A percentile compares a stretch with the other conserved stretches of the same genome.
Evolutionary conservation across 768 basidiomycete species (phyloP).

Genomic region (Coprinellus micaceus): DNA sequence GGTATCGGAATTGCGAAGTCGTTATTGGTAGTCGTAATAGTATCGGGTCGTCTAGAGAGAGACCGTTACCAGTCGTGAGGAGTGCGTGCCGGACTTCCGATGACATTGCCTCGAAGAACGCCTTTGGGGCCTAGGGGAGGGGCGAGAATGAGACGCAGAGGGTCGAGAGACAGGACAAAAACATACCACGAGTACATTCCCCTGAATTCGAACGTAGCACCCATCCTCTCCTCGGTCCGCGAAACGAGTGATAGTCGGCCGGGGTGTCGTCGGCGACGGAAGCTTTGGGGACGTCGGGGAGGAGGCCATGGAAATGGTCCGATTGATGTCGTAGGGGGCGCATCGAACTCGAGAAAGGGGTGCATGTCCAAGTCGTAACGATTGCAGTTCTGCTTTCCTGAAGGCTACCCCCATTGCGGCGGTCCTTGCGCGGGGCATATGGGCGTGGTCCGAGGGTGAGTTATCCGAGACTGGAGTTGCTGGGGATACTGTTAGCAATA

Average conservation of each 20-base stretch:
- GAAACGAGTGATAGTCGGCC: not conserved
- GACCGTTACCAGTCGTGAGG: conserved; percentile 13
- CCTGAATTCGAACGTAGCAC: conserved; percentile 15
- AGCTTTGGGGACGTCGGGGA: not conserved
- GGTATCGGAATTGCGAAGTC: conserved; percentile 32
- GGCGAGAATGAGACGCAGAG: conserved; percentile 1
- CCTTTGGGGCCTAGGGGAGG: conserved; percentile 12
- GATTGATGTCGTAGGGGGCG: not conserved
- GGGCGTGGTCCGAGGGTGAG: not conserved
- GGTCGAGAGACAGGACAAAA: not conserved
- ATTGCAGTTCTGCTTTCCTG: not conserved
- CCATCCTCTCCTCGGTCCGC: not conserved
- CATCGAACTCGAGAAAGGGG: not conserved
- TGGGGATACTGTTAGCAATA: no score
- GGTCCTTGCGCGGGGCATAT: not conserved
- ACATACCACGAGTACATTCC: conserved; percentile 24
- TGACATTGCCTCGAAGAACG: conserved; percentile 20
- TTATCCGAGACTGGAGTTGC: not conserved
- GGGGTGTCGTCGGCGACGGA: not conserved
- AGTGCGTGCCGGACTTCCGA: conserved; percentile 12
- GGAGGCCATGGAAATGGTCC: not conserved
- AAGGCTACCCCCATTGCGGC: conserved; percentile 1
- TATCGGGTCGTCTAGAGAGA: conserved; percentile 30
- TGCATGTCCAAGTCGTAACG: not conserved
- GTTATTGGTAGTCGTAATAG: conserved; percentile 32